Conservation (phyloP, 306 rosid genomes). For the Dryas octopetala region DNA sequence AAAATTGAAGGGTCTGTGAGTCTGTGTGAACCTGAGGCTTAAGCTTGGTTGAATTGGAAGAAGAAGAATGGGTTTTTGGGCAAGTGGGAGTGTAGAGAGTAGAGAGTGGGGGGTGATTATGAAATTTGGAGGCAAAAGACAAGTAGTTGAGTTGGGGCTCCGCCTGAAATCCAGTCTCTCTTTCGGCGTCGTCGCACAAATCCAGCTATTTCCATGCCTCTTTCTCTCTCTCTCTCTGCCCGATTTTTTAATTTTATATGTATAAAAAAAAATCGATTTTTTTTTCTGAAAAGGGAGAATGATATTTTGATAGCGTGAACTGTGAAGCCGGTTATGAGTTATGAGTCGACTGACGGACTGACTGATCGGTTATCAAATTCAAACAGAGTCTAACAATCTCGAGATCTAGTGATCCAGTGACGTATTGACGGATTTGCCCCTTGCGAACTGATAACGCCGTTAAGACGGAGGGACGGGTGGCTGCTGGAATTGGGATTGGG, state of each 20-base stretch:
- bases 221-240: slow-evolving; percentile 17
- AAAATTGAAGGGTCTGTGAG: too few relatives aligned
- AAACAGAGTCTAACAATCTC: too few relatives aligned
- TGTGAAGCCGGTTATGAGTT: background rate
- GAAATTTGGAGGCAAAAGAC: slow-evolving; percentile 19
- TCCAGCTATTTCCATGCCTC: slow-evolving; percentile 38
- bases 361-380: background rate
- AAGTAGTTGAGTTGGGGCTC: background rate
- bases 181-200: slow-evolving; percentile 22
- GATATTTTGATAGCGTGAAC: background rate
- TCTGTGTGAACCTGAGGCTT: too few relatives aligned
- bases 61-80: too few relatives aligned
- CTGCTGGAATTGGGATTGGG: background rate
- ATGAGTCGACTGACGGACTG: too few relatives aligned
- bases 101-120: background rate
- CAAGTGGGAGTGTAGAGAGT: background rate
- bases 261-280: background rate
- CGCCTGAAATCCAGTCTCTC: background rate
- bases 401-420: too few relatives aligned
- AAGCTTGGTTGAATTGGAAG: too few relatives aligned
- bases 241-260: slow-evolving; percentile 10
- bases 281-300: background rate
- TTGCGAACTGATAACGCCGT: too few relatives aligned
- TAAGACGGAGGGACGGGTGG: too few relatives aligned
- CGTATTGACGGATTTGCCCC: too few relatives aligned